Percentiles rank a stretch among this genome's conserved stretches.
Conservation (phyloP, 2,329 filamentous ascomycete genomes). For the Trichoderma atroviride region DNA sequence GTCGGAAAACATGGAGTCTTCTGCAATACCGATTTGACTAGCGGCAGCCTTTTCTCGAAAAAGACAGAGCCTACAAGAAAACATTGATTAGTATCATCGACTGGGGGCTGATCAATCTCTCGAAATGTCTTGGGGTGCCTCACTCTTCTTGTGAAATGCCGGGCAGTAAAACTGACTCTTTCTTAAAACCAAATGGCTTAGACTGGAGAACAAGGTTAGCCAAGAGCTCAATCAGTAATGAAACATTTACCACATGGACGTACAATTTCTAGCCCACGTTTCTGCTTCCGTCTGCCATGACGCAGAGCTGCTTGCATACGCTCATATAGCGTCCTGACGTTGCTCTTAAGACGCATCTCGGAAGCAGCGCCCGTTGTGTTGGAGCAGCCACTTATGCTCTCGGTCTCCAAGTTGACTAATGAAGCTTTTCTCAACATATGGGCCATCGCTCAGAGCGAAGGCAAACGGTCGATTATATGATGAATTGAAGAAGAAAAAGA, state of each 20-base stretch:
- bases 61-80: constrained; percentile 47
- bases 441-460: constrained; percentile 18
- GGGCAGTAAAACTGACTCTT: constrained; percentile 55
- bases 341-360: constrained; percentile 43
- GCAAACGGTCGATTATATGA: background rate
- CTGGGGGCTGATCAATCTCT: background rate
- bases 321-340: constrained; percentile 49
- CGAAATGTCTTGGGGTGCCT: constrained; percentile 34
- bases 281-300: constrained; percentile 42
- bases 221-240: background rate
- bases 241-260: constrained; percentile 29
- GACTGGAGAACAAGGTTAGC: constrained; percentile 49
- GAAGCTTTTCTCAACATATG: constrained; percentile 13
- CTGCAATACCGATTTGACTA: constrained; percentile 51
- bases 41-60: constrained; percentile 57
- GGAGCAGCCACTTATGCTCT: constrained; percentile 23
- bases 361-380: constrained; percentile 14
- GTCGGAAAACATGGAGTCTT: constrained; percentile 36
- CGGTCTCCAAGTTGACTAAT: constrained; percentile 23
- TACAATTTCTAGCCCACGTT: constrained; percentile 52
- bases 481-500: background rate
- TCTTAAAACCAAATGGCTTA: constrained; percentile 61
- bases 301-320: constrained; percentile 50
- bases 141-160: constrained; percentile 63
- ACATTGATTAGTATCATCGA: background rate